Evolutionary conservation across 805 yeast genomes (phyloP).

Genomic region (Hanseniaspora valbyensis): DNA sequence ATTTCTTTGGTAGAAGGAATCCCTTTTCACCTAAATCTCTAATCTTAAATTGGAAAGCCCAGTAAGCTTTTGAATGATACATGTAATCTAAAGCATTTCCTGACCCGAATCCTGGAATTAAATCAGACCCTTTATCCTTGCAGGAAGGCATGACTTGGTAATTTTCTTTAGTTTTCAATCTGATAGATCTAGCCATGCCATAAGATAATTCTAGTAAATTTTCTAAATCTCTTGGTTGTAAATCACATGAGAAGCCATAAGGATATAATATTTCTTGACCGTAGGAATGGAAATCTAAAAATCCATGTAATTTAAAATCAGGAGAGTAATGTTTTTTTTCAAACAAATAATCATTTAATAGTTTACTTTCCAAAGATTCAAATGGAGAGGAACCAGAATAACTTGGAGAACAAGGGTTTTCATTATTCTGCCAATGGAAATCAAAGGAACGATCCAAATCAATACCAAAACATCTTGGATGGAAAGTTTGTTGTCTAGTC

Average conservation of each 20-base stretch:
- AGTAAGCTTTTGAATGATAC: conserved; percentile 70
- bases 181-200: conserved; percentile 64
- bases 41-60: conserved; percentile 76
- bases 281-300: conserved; percentile 73
- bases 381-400: conserved; percentile 67
- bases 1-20: conserved; percentile 59
- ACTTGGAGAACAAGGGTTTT: conserved; percentile 69
- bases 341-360: conserved; percentile 39
- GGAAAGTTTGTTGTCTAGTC: conserved; percentile 64
- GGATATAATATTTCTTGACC: conserved; percentile 76
- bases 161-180: conserved; percentile 49
- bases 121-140: conserved; percentile 62
- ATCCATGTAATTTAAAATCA: conserved; percentile 59
- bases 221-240: conserved; percentile 66
- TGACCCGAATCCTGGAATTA: conserved; percentile 62
- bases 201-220: conserved; percentile 71
- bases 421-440: conserved; percentile 58
- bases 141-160: conserved; percentile 72
- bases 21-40: conserved; percentile 79
- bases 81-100: conserved; percentile 74
- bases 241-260: conserved; percentile 67
- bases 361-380: conserved; percentile 50
- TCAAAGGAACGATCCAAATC: conserved; percentile 80
- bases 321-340: conserved; percentile 23
- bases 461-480: conserved; percentile 63